These are phyloP conservation scores for Talaromyces sp. DNA, from an alignment of 2,329 filamentous ascomycete species.

Conservation along the genomic window DNA sequence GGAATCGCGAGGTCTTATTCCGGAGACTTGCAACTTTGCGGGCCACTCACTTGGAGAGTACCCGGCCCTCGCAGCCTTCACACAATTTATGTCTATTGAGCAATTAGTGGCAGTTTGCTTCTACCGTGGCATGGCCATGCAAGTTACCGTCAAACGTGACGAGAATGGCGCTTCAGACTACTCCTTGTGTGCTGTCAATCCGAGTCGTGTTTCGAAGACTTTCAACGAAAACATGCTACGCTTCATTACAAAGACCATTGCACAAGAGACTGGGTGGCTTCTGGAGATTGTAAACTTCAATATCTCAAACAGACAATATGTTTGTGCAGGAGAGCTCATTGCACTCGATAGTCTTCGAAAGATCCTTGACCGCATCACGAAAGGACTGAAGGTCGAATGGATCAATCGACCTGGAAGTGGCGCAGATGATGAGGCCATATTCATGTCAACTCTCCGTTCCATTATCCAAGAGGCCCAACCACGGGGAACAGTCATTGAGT, in stretches of 20 bases:
- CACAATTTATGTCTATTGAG: constrained; percentile 99
- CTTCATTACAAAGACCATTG: constrained; percentile 92
- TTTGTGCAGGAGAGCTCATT: constrained; percentile 60
- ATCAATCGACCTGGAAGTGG: constrained; percentile 1
- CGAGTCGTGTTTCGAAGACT: constrained; percentile 97
- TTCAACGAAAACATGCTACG: constrained; percentile 37
- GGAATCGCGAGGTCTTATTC: constrained; percentile 92
- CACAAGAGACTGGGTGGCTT: constrained; percentile 89
- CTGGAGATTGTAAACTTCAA: constrained; percentile 98
- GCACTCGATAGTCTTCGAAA: constrained; percentile 1
- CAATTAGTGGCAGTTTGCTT: constrained; percentile 96
- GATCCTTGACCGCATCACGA: background rate
- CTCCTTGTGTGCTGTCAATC: constrained; percentile 98
- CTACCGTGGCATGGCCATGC: constrained; percentile 98
- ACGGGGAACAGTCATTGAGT: constrained; percentile 82
- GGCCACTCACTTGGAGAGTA: constrained; percentile 98
- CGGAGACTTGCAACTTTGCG: constrained; percentile 93
- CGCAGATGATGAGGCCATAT: background rate
- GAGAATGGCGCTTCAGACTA: constrained; percentile 92
- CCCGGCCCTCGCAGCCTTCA: constrained; percentile 89
- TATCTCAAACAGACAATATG: constrained; percentile 68
- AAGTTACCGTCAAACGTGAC: constrained; percentile 96
- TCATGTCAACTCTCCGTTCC: background rate
- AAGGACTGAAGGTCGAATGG: background rate
- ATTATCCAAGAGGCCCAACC: constrained; percentile 35